phyloP scores from a whole-genome alignment of 2,329 filamentous ascomycete genomes.

The Pseudogymnoascus sp. region DNA sequence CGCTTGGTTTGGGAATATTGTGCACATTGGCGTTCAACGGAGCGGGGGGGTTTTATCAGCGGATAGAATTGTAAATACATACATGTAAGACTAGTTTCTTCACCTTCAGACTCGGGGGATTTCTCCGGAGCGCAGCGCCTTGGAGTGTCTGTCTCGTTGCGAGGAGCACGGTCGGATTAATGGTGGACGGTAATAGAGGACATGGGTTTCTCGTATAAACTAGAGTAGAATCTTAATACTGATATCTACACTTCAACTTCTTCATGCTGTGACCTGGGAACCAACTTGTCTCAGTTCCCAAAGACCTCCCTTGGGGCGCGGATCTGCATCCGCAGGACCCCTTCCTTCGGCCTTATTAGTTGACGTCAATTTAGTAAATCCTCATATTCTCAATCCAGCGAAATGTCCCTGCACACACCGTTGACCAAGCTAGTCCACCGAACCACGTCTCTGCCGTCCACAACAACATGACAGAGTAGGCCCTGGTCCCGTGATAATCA shows the following conservation, averaged over 20 bases:
- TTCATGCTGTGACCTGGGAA: neutral
- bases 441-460: no score
- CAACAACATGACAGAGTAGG: neutral
- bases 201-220: neutral
- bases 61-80: constrained; percentile 2
- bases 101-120: neutral
- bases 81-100: constrained; percentile 2
- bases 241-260: neutral
- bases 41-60: neutral
- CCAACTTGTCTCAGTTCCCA: neutral
- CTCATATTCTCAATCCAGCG: neutral
- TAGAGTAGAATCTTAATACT: constrained; percentile 4
- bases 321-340: neutral
- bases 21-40: neutral
- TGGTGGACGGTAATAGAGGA: constrained; percentile 1
- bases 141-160: neutral
- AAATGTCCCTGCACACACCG: neutral
- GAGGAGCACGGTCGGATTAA: neutral
- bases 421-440: no score
- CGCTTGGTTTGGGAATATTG: neutral
- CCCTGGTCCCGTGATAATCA: neutral
- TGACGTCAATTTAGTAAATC: neutral
- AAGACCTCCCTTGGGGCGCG: neutral
- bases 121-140: neutral
- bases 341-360: neutral